Percentiles rank a stretch among this genome's conserved stretches.
Evolutionary conservation across 495 filamentous ascomycete genomes (phyloP).

Genomic region (Penicillium mononematosum): DNA sequence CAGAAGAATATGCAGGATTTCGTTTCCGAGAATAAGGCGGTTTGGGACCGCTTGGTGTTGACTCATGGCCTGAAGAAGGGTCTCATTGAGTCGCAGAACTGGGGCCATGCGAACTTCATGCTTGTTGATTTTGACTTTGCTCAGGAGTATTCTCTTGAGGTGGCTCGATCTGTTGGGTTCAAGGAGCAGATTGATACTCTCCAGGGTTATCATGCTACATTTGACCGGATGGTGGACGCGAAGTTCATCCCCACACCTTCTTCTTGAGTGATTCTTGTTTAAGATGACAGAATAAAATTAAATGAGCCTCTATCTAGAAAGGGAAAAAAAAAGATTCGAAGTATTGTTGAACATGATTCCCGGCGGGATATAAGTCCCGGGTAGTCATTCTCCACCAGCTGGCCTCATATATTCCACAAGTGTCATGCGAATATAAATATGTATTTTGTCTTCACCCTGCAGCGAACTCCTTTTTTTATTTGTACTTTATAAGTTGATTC

Average conservation of each 20-base stretch:
- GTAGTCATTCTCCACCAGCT: no score
- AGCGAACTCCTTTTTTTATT: no score
- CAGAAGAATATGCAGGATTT: constrained; percentile 2
- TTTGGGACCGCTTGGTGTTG: constrained; percentile 6
- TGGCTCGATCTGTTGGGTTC: constrained; percentile 17
- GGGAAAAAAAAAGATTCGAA: no score
- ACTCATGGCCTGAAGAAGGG: constrained; percentile 18
- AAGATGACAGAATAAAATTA: no score
- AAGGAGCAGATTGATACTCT: constrained; percentile 16
- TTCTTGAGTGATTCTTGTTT: no score
- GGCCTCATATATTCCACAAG: no score
- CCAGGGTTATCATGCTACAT: constrained; percentile 12
- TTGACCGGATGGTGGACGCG: constrained; percentile 21
- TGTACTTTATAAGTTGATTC: no score
- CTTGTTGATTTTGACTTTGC: constrained; percentile 15
- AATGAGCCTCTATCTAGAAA: no score
- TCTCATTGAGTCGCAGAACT: constrained; percentile 16
- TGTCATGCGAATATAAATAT: no score
- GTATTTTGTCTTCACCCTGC: no score
- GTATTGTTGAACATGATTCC: no score
- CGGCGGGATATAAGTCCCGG: no score
- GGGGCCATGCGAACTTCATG: constrained; percentile 13
- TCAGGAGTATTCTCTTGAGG: constrained; percentile 11
- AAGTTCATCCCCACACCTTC: constrained; percentile 11
- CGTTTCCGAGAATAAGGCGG: neutral